A percentile compares a stretch with the other conserved stretches of the same genome.
These are phyloP conservation scores for Pestalotiopsis fici DNA, from an alignment of 2,329 filamentous ascomycete genomes.

Conservation along the genomic window DNA sequence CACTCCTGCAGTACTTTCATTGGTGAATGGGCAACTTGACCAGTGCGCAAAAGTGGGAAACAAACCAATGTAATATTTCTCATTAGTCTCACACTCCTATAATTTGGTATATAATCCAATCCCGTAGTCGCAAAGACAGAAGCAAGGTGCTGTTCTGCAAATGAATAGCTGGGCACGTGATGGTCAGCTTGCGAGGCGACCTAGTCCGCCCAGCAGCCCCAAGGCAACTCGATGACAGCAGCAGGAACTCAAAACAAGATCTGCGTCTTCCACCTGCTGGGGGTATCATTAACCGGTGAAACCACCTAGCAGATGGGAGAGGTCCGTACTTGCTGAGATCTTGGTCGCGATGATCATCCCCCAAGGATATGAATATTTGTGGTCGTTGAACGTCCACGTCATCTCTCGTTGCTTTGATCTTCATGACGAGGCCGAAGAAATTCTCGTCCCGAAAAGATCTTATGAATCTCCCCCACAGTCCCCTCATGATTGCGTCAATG, in stretches of 20 bases:
- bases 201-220: not conserved
- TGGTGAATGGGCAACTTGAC: too few relatives aligned
- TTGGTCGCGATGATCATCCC: not conserved
- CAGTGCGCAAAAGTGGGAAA: too few relatives aligned
- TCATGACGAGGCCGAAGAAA: not conserved
- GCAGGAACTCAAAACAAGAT: not conserved
- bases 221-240: not conserved
- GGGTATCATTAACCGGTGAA: not conserved
- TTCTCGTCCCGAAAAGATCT: not conserved
- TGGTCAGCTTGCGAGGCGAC: not conserved
- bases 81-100: not conserved
- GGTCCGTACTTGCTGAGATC: not conserved
- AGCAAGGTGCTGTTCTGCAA: not conserved
- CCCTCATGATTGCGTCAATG: not conserved
- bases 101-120: not conserved
- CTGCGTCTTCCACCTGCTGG: not conserved
- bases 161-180: not conserved
- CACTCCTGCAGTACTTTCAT: too few relatives aligned
- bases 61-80: too few relatives aligned
- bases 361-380: not conserved
- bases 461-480: not conserved
- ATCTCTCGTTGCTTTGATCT: not conserved
- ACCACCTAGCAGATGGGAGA: not conserved
- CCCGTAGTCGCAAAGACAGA: not conserved
- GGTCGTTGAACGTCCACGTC: not conserved